Evolutionary conservation across 306 rosid species (phyloP).

Genomic region (Vigna unguiculata): DNA sequence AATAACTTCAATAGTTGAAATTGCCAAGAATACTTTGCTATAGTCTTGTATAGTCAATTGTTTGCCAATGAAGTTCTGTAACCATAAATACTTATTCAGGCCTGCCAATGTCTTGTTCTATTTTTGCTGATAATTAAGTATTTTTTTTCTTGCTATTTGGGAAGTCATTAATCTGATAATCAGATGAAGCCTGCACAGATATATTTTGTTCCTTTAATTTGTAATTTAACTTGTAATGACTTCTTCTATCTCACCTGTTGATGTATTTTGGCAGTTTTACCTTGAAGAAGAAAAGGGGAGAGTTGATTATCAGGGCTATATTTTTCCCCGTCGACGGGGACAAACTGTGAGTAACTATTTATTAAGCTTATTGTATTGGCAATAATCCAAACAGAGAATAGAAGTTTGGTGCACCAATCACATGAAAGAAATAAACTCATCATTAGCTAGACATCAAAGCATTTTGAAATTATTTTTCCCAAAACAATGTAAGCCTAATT

Average conservation of each 20-base stretch:
- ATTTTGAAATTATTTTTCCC: conserved; percentile 19
- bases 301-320: conserved; percentile 94
- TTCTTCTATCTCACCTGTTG: conserved; percentile 15
- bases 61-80: conserved; percentile 11
- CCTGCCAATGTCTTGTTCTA: background rate
- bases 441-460: conserved; percentile 21
- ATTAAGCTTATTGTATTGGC: conserved; percentile 12
- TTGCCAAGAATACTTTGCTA: conserved; percentile 24
- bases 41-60: background rate
- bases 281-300: conserved; percentile 90
- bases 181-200: background rate
- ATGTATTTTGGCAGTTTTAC: conserved; percentile 71
- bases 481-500: background rate
- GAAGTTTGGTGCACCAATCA: background rate
- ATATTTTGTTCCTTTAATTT: conserved; percentile 25
- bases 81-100: background rate
- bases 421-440: conserved; percentile 16
- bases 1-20: conserved; percentile 37
- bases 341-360: conserved; percentile 66
- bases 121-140: background rate
- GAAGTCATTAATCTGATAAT: conserved; percentile 20
- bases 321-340: conserved; percentile 82
- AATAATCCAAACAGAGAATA: background rate
- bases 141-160: conserved; percentile 7
- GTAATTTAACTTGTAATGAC: conserved; percentile 1